Evolutionary conservation across 495 filamentous ascomycete species (phyloP).

Genomic region (Antarctomyces pellizariae): DNA sequence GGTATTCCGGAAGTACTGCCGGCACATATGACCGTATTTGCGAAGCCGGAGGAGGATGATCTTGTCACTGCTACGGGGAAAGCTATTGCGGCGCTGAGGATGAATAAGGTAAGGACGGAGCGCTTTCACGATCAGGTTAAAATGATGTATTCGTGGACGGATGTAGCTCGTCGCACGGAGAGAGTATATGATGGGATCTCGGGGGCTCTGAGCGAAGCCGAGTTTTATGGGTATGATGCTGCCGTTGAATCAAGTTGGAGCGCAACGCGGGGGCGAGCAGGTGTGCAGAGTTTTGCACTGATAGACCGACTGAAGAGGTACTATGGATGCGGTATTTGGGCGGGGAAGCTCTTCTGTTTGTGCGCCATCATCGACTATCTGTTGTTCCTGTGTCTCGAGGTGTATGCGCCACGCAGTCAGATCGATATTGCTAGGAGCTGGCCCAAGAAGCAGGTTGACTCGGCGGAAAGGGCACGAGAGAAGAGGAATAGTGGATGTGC

Average conservation of each 20-base stretch:
- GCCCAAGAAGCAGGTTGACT: slow-evolving; percentile 41
- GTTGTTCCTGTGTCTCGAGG: slow-evolving; percentile 65
- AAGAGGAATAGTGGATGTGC: neutral
- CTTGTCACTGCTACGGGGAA: slow-evolving; percentile 58
- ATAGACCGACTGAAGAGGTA: slow-evolving; percentile 90
- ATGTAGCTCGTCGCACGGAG: slow-evolving; percentile 80
- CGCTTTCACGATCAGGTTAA: slow-evolving; percentile 92
- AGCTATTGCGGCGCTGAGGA: slow-evolving; percentile 60
- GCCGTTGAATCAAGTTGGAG: slow-evolving; percentile 31
- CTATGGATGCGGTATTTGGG: slow-evolving; percentile 99
- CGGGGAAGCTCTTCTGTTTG: slow-evolving; percentile 86
- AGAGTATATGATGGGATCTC: slow-evolving; percentile 84
- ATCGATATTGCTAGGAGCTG: slow-evolving; percentile 83
- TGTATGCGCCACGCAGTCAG: slow-evolving; percentile 57
- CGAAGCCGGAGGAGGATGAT: slow-evolving; percentile 81
- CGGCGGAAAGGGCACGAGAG: neutral
- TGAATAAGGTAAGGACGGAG: slow-evolving; percentile 69
- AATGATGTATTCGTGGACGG: slow-evolving; percentile 94
- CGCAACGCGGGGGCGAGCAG: slow-evolving; percentile 47
- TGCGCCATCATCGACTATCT: slow-evolving; percentile 88
- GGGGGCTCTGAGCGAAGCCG: slow-evolving; percentile 56
- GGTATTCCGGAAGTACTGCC: slow-evolving; percentile 93
- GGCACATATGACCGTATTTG: slow-evolving; percentile 82
- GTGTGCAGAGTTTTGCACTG: slow-evolving; percentile 62
- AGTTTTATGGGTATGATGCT: slow-evolving; percentile 63